Base-by-base conservation (phyloP, 1,139 yeast genomes). In the Kluyveromyces sp. region DNA sequence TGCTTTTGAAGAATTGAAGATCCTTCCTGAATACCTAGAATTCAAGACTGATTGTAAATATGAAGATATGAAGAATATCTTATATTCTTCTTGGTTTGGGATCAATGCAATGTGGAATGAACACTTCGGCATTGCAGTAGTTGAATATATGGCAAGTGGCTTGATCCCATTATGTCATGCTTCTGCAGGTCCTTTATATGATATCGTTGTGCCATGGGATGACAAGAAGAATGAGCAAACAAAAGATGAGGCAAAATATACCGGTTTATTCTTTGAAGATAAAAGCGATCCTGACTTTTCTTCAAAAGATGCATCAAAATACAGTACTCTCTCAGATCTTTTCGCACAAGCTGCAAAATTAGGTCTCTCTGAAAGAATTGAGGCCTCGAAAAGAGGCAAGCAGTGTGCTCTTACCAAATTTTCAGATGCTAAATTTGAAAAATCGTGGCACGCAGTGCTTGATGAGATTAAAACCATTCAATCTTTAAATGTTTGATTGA, bases 31-130 rank as follows among this genome's bases (percentile, higher is more conserved):
- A 2, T 66, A 70, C 45, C 77, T 89, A 40, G 78, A 79, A 43
- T 85, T 92, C 57, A 74, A 81, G 3, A 75, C 86, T 5, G 95
- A 92, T 64, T 83, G 92, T 37, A 74, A 88, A 4, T 87, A 88
- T 69, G 73, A 70, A 2, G 75, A 73, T 29, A 81, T 94, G 25
- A 71, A 77, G 39, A 59, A 66, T 33, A 74, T 77, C 52, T 70
- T 94, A 40, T 60, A 71, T n/a, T 67, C 66, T 6, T 78, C 90
- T 2, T 78, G 81, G 36, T 81, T 78, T 57, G 98, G 98, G 3
- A 72, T 92, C 42, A 90, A 94, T 60, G 92, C 96, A 29, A 94
- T 94, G 99, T 94, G 98, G 98, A 92, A 94, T 65, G 99, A 94
- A 68, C 99, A 94, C 68, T 94, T 94, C 63, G 99, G 99, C 25